Base-by-base conservation (phyloP, 1,139 yeast species). In the Kodamaea suecica region DNA sequence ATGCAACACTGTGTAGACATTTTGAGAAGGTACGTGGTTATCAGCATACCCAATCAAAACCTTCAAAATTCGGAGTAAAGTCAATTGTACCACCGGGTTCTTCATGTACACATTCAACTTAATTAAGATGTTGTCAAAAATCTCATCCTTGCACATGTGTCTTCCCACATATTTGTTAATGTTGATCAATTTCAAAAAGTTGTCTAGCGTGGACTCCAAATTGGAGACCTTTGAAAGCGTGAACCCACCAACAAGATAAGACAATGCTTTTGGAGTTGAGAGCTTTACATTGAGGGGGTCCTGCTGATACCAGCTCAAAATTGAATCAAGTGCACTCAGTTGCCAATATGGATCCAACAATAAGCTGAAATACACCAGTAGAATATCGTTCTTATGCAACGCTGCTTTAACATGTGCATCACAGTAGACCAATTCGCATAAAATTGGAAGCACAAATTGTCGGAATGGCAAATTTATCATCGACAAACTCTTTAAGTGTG, bases 301-400 rank as follows among this genome's bases (percentile, higher is more conserved):
- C 32, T 55, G 57, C 29, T 55, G 55, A 30, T 53, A 47, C 76
- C 76, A 71, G 33, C 50, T 57, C 17, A 63, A 42, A 6, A 81
- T 61, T 1, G 86, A 72, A 31, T 81, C 86, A 44, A 80, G 63
- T 0, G 85, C 80, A 54, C 76, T 77, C 13, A 80, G 76, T 50
- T 80, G 85, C 87, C 87, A 81, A 44, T 78, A 76, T 0, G 84
- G 79, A 48, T 81, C 84, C 9, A 68, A 49, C 11, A 80, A 53
- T 10, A 80, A 58, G 17, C 62, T 61, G 29, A 71, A 57, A 42
- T 78, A 78, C 2, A 72, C 64, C 5, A 61, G 57, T n/a, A 78
- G 49, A 3, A 76, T 67, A 23, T 64, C 59, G 39, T 65, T 48
- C 34, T 62, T 57, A 53, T 66, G 51, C 36, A 78, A 53, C 7